phyloP scores from a whole-genome alignment of 1,284 basidiomycete genomes.

The Pascua sp. region DNA sequence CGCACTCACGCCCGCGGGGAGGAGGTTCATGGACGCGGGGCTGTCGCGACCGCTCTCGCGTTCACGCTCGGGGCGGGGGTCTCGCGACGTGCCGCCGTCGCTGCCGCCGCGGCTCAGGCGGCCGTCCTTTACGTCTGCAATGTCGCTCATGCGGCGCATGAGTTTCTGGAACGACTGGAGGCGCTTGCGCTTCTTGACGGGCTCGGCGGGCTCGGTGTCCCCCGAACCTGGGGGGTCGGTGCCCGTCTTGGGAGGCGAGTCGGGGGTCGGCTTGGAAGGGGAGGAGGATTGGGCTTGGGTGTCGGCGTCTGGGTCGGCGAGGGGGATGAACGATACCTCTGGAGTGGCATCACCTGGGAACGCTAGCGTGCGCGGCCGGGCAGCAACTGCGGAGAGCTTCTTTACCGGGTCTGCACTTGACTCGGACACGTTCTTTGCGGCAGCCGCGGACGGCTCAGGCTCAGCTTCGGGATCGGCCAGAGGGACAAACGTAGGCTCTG shows the following conservation, averaged over 20 bases:
- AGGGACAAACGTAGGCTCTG: too few species aligned
- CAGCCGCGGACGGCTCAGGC: too few species aligned
- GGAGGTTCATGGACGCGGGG: not conserved
- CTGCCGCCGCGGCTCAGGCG: constrained; percentile 3
- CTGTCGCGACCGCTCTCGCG: constrained; percentile 1
- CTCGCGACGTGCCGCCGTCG: not conserved
- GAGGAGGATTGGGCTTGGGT: not conserved
- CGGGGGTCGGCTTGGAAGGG: not conserved
- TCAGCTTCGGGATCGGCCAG: too few species aligned
- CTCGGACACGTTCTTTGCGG: too few species aligned
- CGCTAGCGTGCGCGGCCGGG: too few species aligned
- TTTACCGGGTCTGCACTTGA: too few species aligned
- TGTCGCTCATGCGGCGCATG: constrained; percentile 39
- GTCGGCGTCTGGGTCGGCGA: not conserved
- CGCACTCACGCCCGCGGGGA: too few species aligned
- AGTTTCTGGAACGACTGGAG: constrained; percentile 42
- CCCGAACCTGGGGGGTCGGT: not conserved
- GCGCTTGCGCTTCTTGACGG: constrained; percentile 29
- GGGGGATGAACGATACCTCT: not conserved
- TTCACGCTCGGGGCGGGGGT: not conserved
- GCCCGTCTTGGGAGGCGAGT: not conserved
- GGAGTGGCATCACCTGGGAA: too few species aligned
- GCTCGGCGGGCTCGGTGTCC: not conserved
- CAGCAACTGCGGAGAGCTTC: too few species aligned
- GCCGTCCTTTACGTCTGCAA: constrained; percentile 18